These are phyloP conservation scores for Globisporangium lucens DNA, from an alignment of 352 stramenopile species.

Conservation along the genomic window DNA sequence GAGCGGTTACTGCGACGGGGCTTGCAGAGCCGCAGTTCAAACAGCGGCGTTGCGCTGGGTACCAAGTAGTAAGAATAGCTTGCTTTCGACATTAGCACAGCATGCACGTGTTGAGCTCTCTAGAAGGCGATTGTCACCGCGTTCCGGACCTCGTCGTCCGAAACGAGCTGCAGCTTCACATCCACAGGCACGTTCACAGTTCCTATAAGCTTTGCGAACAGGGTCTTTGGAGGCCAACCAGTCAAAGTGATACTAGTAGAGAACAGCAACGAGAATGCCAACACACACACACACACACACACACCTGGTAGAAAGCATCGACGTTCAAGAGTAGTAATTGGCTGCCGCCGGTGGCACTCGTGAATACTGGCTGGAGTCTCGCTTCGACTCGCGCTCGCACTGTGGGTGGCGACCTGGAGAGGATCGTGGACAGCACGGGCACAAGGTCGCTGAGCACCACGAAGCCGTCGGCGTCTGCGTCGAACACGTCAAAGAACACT, in stretches of 20 bases:
- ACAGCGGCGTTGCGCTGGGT: no score
- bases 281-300: conserved; percentile 5
- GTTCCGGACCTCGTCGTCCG: conserved; percentile 19
- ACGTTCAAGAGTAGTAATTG: not conserved
- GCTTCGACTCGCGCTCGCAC: conserved; percentile 14
- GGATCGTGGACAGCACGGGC: conserved; percentile 18
- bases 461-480: conserved; percentile 27
- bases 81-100: not conserved
- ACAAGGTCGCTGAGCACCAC: conserved; percentile 35
- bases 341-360: not conserved
- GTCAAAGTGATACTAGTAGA: no score
- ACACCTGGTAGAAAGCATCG: conserved; percentile 23
- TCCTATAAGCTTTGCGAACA: no score
- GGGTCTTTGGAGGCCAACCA: not conserved
- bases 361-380: conserved; percentile 17
- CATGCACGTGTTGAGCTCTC: not conserved
- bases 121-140: conserved; percentile 21
- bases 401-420: conserved; percentile 1
- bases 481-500: conserved; percentile 49
- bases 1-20: not conserved
- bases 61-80: not conserved
- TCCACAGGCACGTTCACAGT: not conserved
- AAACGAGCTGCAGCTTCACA: conserved; percentile 14
- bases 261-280: not conserved
- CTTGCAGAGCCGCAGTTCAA: not conserved